Conservation (phyloP, 805 yeast genomes). For the Pichia ethanolica region DNA sequence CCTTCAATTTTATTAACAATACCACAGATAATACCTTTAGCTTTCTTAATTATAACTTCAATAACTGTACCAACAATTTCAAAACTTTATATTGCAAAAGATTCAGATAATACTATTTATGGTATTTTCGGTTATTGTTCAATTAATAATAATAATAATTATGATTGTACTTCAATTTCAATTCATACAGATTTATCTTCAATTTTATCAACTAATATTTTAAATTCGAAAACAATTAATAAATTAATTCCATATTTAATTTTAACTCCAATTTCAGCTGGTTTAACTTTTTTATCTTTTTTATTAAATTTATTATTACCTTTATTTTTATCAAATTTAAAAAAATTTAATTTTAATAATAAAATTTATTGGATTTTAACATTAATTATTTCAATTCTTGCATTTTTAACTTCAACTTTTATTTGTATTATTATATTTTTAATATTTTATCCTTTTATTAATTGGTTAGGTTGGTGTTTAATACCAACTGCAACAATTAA, state of each 20-base stretch:
- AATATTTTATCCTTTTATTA: conserved; percentile 54
- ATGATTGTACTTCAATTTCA: conserved; percentile 31
- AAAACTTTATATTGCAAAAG: conserved; percentile 42
- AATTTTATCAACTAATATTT: not conserved
- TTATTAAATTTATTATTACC: conserved; percentile 29
- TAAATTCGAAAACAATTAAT: conserved; percentile 31
- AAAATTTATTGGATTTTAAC: conserved; percentile 33
- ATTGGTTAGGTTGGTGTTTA: conserved; percentile 69
- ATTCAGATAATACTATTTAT: conserved; percentile 35
- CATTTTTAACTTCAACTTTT: conserved; percentile 48
- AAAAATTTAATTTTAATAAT: conserved; percentile 8
- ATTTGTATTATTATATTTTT: conserved; percentile 48
- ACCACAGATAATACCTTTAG: conserved; percentile 47
- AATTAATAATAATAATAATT: not conserved
- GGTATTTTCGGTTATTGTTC: conserved; percentile 67
- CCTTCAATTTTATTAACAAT: conserved; percentile 29
- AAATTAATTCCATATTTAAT: conserved; percentile 48
- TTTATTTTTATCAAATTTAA: not conserved
- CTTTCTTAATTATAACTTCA: conserved; percentile 52
- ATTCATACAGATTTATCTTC: conserved; percentile 1
- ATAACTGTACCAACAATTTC: conserved; percentile 54
- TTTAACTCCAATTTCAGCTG: conserved; percentile 61
- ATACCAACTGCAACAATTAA: conserved; percentile 58
- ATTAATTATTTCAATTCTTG: conserved; percentile 37
- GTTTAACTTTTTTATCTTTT: conserved; percentile 44